Evolutionary conservation across 371 early-diverging fungal species (phyloP), one percentile per base, ranked within the genome.

Genomic region (Lichtheimia ornata): DNA sequence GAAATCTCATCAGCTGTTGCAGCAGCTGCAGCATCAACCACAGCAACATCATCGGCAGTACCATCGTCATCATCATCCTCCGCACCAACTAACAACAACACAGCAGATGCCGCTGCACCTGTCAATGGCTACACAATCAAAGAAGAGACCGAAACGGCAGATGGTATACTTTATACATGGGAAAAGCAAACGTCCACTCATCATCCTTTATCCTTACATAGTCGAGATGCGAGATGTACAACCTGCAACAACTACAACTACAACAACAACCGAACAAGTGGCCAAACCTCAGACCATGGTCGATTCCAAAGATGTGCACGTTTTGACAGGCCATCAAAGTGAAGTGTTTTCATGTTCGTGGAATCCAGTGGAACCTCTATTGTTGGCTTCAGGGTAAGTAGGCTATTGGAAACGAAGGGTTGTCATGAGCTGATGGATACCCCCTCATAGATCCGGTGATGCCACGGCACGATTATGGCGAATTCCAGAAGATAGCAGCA

Each of bases 401-500:
- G 47, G 45, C 35, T 11, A 12, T 17, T 25, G 20, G 28, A 20
- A 30, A 50, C 25, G 11, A n/a, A 24, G 22, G n/a, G 4, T 52
- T 2, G 20, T 58, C 17, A 45, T 25, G 25, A 51, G 18, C 27
- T 42, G 17, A 35, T 9, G 20, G 20, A 50, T 3, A 20, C 58
- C 50, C 59, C 17, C n/a, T 51, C 15, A 41, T 68, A 88, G 88
- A 14, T 90, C 93, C 18, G 90, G 89, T 35, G 97, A 97, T 73
- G 94, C 91, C 6, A 93, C 91, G 5, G 89, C 92, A 20, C 83
- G 94, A 35, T 82, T 97, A 57, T 97, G 96, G 97, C 77, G 81
- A 43, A 81, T 89, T 9, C 83, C 84, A 14, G 65, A 76, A 7
- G 53, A 58, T 45, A 56, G 63, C 15, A 66, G 66, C n/a, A 69